Conservation (phyloP, 2,329 filamentous ascomycete genomes). For the Sporothrix phasma region DNA sequence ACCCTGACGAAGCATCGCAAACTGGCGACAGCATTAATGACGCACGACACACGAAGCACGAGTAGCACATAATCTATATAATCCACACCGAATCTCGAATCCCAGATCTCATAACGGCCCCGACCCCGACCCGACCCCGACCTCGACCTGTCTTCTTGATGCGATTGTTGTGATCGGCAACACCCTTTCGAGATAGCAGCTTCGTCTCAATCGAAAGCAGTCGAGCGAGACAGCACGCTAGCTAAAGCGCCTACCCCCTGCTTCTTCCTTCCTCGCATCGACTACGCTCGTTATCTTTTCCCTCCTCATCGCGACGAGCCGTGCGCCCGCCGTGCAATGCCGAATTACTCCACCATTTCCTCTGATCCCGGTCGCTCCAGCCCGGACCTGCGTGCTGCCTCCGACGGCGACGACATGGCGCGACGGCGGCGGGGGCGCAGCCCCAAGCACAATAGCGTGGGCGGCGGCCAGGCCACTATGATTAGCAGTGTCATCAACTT, state of each 20-base stretch:
- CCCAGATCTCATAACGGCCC: neutral
- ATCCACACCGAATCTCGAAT: neutral
- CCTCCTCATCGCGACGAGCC: neutral
- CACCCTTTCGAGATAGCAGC: neutral
- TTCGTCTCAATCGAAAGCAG: neutral
- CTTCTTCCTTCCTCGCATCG: neutral
- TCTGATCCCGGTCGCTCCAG: constrained; percentile 34
- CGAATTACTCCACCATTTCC: constrained; percentile 44
- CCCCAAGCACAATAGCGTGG: constrained; percentile 60
- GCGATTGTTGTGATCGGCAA: neutral
- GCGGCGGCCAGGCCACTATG: constrained; percentile 74
- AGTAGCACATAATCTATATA: neutral
- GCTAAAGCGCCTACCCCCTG: neutral
- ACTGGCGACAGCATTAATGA: neutral
- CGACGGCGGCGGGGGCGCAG: constrained; percentile 47
- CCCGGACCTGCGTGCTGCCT: constrained; percentile 10
- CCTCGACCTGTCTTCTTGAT: neutral
- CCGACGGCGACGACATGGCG: constrained; percentile 38
- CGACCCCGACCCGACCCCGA: too few relatives aligned
- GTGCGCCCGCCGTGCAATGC: constrained; percentile 30
- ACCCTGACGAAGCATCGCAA: neutral
- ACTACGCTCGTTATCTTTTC: neutral
- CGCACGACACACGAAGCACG: too few relatives aligned
- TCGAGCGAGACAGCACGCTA: neutral
- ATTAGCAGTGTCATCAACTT: constrained; percentile 89